Base-by-base conservation (phyloP, 148 eudicot genomes). In the Fallopia convolvulus region DNA sequence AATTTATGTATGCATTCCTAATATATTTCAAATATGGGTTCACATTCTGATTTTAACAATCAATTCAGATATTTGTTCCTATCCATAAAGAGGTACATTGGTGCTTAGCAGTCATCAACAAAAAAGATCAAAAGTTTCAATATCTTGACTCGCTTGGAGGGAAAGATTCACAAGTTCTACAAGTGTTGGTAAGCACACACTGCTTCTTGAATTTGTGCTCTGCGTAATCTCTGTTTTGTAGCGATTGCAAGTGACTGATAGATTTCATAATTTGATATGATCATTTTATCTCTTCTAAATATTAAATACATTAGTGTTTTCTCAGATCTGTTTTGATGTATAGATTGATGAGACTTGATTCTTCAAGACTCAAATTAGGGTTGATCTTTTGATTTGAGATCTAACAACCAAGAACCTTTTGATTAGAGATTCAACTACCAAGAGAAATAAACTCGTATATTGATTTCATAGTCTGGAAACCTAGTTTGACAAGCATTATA, bases 71-170 rank as follows among this genome's bases (percentile, higher is more conserved):
- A 52, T 94, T 92, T 84, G 96, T 94, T 55, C 99, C 99, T 40
- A 88, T 94, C 79, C 99, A 94, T 86, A 80, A 89, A 82, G 86
- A 85, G 83, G 60, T 82, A 56, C 99, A 94, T 78, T 94, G 99
- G 99, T 90, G 96, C 84, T 85, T 94, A 82, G 99, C 90, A 32
- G 90, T 92, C 76, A 94, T 94, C 78, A 92, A 94, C 77, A 94
- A 89, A 83, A 92, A 88, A 88, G 99, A 94, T 47, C 72, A 92
- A 76, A 89, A 87, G 81, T 87, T 94, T 76, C 99, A 94, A 83
- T 94, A 92, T 86, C 91, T 94, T 78, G 99, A 94, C 86, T 90
- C 99, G 33, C 81, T 90, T 39, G 78, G 83, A 74, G 97, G 96
- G 72, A 81, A 58, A 73, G 99, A 94, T 84, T 20, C 41, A 18